Percentiles rank a stretch among this genome's conserved stretches.
Conservation (phyloP, 192 early-diverging fungal genomes). For the Phlyctochytrium planicorne region DNA sequence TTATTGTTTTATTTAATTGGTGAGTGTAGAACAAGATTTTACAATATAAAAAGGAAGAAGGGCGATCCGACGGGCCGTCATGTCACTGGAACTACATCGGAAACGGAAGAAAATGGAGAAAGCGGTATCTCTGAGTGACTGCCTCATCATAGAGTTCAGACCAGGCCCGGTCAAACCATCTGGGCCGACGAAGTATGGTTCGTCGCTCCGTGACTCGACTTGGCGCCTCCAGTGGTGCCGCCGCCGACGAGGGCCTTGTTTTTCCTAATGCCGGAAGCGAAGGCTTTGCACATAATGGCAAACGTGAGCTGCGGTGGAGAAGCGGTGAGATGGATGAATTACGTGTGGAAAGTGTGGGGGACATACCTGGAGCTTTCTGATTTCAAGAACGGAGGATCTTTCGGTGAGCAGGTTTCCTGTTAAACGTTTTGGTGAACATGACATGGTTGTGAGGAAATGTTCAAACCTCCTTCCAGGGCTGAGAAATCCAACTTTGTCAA, state of each 20-base stretch:
- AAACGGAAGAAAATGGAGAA: too few species aligned
- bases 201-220: not conserved
- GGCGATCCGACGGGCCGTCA: too few species aligned
- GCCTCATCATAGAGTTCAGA: too few species aligned
- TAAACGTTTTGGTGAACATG: not conserved
- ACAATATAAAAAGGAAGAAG: too few species aligned
- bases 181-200: too few species aligned
- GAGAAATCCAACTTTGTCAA: not conserved
- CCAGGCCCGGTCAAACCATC: too few species aligned
- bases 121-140: too few species aligned
- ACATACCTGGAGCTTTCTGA: slow-evolving; percentile 1
- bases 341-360: not conserved
- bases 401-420: not conserved
- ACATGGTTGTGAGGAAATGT: too few species aligned
- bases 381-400: not conserved
- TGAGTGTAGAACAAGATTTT: too few species aligned
- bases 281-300: slow-evolving; percentile 7
- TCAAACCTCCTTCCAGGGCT: not conserved
- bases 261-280: slow-evolving; percentile 5
- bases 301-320: not conserved
- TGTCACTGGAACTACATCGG: too few species aligned
- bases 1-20: too few species aligned
- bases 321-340: too few species aligned
- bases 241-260: not conserved
- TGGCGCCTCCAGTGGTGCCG: not conserved